Percentiles rank a stretch among this genome's conserved stretches.
These are phyloP conservation scores for Lineolata rhizophorae DNA, from an alignment of 495 filamentous ascomycete genomes.

Conservation along the genomic window DNA sequence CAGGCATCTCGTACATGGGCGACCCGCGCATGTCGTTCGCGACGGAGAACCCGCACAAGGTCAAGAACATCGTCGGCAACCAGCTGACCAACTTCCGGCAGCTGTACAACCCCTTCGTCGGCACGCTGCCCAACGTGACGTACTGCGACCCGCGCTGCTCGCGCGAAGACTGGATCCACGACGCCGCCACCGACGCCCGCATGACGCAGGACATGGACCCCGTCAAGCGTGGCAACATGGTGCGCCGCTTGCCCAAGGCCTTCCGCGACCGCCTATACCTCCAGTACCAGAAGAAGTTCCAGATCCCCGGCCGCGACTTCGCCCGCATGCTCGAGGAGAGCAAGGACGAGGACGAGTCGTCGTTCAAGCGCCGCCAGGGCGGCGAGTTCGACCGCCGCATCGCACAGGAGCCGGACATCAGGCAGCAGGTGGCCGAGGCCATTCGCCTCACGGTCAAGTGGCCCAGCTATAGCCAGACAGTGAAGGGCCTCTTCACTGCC, in stretches of 20 bases:
- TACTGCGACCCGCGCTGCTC: constrained; percentile 47
- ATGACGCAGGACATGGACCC: constrained; percentile 84
- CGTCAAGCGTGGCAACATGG: constrained; percentile 79
- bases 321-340: constrained; percentile 60
- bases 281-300: constrained; percentile 74
- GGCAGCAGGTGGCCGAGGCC: constrained; percentile 40
- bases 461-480: constrained; percentile 66
- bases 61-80: constrained; percentile 75
- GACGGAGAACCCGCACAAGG: constrained; percentile 80
- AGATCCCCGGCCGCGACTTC: constrained; percentile 66
- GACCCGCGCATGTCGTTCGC: constrained; percentile 80
- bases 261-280: constrained; percentile 86
- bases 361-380: constrained; percentile 52
- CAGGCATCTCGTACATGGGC: constrained; percentile 79
- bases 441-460: constrained; percentile 76
- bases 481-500: constrained; percentile 61
- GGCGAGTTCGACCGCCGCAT: constrained; percentile 73
- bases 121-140: constrained; percentile 66
- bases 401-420: constrained; percentile 45
- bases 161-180: constrained; percentile 13
- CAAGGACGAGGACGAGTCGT: constrained; percentile 40
- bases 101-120: constrained; percentile 72
- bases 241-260: constrained; percentile 65
- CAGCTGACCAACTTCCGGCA: constrained; percentile 82
- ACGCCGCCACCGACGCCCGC: constrained; percentile 27